Conservation (phyloP, 1,284 basidiomycete species). For the Sparassis latifolia region DNA sequence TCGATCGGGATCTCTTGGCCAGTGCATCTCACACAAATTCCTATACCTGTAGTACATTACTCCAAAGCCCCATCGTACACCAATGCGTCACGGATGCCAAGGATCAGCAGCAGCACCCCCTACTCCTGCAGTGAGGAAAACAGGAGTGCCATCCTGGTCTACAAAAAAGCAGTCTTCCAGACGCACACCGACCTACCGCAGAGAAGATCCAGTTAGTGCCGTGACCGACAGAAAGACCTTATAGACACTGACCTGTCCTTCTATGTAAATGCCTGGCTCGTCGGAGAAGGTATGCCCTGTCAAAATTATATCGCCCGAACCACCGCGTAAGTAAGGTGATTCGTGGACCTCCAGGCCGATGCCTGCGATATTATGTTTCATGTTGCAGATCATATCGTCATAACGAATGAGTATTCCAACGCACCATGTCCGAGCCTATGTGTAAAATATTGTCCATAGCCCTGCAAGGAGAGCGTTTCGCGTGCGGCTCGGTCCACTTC, state of each 20-base stretch:
- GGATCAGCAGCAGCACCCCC: slow-evolving; percentile 52
- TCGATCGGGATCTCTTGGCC: not conserved
- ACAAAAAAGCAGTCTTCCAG: slow-evolving; percentile 82
- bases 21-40: not conserved
- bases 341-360: slow-evolving; percentile 84
- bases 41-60: not conserved
- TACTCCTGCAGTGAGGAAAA: slow-evolving; percentile 54
- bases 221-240: not conserved
- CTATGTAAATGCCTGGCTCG: slow-evolving; percentile 82
- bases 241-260: slow-evolving; percentile 46
- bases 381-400: not conserved
- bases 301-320: slow-evolving; percentile 50
- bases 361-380: slow-evolving; percentile 34
- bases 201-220: not conserved
- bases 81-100: slow-evolving; percentile 36
- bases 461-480: slow-evolving; percentile 35
- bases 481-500: slow-evolving; percentile 69
- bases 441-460: slow-evolving; percentile 63
- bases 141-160: slow-evolving; percentile 41
- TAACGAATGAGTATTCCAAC: slow-evolving; percentile 13
- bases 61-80: not conserved
- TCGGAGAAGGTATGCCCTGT: slow-evolving; percentile 74
- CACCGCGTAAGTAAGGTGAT: slow-evolving; percentile 71
- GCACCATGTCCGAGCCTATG: slow-evolving; percentile 76
- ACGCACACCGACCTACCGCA: slow-evolving; percentile 58